phyloP scores from a whole-genome alignment of 768 basidiomycete genomes.

The Candolleomyces eurysporus region DNA sequence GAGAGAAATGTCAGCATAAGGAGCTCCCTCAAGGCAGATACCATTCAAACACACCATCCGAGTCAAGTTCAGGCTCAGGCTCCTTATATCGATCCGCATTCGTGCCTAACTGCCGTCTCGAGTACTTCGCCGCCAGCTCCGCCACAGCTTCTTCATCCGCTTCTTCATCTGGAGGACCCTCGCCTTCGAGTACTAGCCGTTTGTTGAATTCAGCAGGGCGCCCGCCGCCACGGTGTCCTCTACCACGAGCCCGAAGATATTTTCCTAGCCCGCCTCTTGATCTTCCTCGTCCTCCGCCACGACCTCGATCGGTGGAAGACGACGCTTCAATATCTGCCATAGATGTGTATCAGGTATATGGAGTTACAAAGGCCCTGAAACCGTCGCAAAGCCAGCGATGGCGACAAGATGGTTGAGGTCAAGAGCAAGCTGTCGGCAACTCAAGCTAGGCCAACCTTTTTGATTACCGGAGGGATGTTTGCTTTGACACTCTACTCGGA shows the following conservation, averaged over 20 bases:
- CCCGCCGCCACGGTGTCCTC: conserved; percentile 51
- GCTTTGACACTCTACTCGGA: too few species aligned
- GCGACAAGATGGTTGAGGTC: background rate
- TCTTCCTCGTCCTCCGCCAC: conserved; percentile 51
- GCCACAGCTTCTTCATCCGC: conserved; percentile 49
- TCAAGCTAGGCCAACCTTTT: too few species aligned
- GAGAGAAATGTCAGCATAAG: background rate
- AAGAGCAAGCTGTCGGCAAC: background rate
- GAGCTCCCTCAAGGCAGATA: background rate
- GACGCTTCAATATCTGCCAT: conserved; percentile 2
- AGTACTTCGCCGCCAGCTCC: conserved; percentile 50
- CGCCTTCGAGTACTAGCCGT: conserved; percentile 61
- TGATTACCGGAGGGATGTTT: too few species aligned
- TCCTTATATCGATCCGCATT: conserved; percentile 78
- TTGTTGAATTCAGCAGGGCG: conserved; percentile 64
- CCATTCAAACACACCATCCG: conserved; percentile 50
- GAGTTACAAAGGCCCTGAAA: too few species aligned
- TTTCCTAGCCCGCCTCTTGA: conserved; percentile 72
- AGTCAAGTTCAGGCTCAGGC: conserved; percentile 64
- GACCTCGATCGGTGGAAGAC: conserved; percentile 17
- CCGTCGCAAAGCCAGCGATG: too few species aligned
- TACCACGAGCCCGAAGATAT: conserved; percentile 68
- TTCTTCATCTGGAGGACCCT: conserved; percentile 41
- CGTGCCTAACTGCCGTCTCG: conserved; percentile 57
- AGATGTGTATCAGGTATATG: background rate